Evolutionary conservation across 2,329 filamentous ascomycete species (phyloP).

Genomic region (Mycocentrospora acerina): DNA sequence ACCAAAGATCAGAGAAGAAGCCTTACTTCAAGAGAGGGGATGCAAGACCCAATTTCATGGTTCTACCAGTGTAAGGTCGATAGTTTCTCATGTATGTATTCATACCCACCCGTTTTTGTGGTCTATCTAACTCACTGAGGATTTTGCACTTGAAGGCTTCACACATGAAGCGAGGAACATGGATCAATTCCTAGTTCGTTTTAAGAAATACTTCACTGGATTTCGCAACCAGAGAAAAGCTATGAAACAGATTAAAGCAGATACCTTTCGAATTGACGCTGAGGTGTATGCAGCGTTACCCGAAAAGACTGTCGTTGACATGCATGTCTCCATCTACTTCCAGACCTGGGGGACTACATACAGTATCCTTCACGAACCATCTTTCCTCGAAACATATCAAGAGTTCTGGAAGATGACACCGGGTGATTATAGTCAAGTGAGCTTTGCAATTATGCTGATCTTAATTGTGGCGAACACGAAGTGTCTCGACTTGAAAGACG

Average conservation of each 20-base stretch:
- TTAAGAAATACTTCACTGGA: constrained; percentile 37
- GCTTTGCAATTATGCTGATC: constrained; percentile 45
- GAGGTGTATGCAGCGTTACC: constrained; percentile 43
- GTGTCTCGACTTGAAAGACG: constrained; percentile 35
- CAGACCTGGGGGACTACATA: constrained; percentile 53
- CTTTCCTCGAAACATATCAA: constrained; percentile 54
- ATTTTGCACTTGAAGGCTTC: constrained; percentile 39
- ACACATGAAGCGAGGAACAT: constrained; percentile 32
- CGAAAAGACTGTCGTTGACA: constrained; percentile 42
- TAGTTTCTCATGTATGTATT: constrained; percentile 33
- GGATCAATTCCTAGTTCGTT: constrained; percentile 30
- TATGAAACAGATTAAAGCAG: constrained; percentile 21
- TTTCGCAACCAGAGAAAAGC: constrained; percentile 34
- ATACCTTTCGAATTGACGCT: constrained; percentile 22
- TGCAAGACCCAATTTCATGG: constrained; percentile 52
- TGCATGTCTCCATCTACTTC: constrained; percentile 51
- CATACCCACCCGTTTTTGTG: not conserved
- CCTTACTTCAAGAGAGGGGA: constrained; percentile 46
- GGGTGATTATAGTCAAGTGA: constrained; percentile 21
- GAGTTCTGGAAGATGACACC: constrained; percentile 47
- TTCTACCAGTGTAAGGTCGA: constrained; percentile 42
- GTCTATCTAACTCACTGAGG: constrained; percentile 18
- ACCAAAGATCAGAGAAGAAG: constrained; percentile 34
- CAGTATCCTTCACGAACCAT: constrained; percentile 56
- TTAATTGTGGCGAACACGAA: constrained; percentile 44